A percentile compares a stretch with the other conserved stretches of the same genome.
Evolutionary conservation across 2,329 filamentous ascomycete species (phyloP).

Genomic region (Zymoseptoria pseudotritici): DNA sequence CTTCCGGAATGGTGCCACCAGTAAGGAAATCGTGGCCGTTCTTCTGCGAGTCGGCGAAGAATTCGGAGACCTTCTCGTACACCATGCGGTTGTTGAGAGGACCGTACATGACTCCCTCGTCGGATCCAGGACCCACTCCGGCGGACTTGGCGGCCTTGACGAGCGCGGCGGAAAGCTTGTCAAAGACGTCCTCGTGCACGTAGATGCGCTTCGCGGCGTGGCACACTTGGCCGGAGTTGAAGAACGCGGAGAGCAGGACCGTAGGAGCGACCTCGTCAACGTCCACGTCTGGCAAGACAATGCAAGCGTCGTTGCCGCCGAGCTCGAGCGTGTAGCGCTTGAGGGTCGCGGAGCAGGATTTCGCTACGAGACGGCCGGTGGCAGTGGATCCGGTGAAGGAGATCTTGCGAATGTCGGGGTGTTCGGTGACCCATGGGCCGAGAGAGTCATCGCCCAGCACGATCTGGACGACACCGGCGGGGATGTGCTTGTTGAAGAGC

Average conservation of each 20-base stretch:
- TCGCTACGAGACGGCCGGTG: conserved; percentile 74
- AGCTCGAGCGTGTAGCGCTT: conserved; percentile 68
- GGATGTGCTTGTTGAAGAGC: conserved; percentile 68
- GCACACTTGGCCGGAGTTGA: conserved; percentile 97
- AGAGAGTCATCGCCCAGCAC: conserved; percentile 71
- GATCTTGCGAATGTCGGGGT: conserved; percentile 68
- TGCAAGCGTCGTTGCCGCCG: conserved; percentile 87
- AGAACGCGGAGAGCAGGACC: conserved; percentile 83
- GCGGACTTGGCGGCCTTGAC: conserved; percentile 74
- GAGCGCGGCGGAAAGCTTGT: conserved; percentile 67
- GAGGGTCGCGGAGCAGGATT: conserved; percentile 54
- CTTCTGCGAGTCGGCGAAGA: conserved; percentile 61
- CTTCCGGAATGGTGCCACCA: conserved; percentile 31
- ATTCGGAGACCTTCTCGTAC: conserved; percentile 70
- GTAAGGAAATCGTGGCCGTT: conserved; percentile 71
- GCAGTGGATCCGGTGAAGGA: conserved; percentile 90
- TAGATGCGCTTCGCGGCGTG: conserved; percentile 90
- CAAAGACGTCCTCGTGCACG: conserved; percentile 75
- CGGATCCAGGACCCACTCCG: conserved; percentile 65
- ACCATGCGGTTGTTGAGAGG: conserved; percentile 57
- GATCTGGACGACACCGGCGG: conserved; percentile 72
- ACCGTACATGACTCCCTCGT: conserved; percentile 31
- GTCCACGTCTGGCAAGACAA: conserved; percentile 76
- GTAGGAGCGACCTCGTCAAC: conserved; percentile 82
- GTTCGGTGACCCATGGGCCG: conserved; percentile 42